Evolutionary conservation across 805 yeast genomes (phyloP), one percentile per base, ranked within the genome.

Genomic region (Ogataea neopini): DNA sequence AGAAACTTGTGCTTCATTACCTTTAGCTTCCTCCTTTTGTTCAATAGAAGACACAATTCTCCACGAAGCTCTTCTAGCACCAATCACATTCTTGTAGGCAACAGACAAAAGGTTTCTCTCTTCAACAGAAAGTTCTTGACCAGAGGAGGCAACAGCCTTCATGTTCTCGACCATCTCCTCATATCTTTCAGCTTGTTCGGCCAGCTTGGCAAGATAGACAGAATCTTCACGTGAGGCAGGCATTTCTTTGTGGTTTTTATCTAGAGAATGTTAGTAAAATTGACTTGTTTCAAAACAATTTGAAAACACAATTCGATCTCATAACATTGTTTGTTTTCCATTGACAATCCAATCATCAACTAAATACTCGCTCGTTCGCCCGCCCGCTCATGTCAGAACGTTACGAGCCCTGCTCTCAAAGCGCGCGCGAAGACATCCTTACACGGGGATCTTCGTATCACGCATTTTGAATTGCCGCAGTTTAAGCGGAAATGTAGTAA

Each of bases 41-140:
- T 92, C 99, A 64, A 92, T 92, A 40, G 97, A 89, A 32, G 97
- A 90, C 45, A 94, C 97, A 67, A 94, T 90, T 82, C 99, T 87
- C 98, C 98, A 94, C 39, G 97, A 89, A 50, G 99, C 98, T 77
- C 99, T 91, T 67, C 98, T 90, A 50, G 98, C 96, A 68, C 99
- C 99, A 72, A 92, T 92, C 48, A 92, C 98, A 68, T 92, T 92
- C 76, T 92, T 92, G 80, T 92, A 92, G 53, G 99, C 99, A 62
- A 94, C 98, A 28, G 97, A 89, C 63, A 92, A 81, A 60, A 92
- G 79, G 75, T 94, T 94, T 74, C 99, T 91, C 77, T 94, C 99
- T 76, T 94, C 99, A 59, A 94, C 96, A 43, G 95, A 86, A 60
- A 94, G 77, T 72, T 92, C 98, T 73, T 88, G 91, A 54, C 96